Base-by-base conservation (phyloP, 306 rosid species). In the Styphnolobium japonicum region DNA sequence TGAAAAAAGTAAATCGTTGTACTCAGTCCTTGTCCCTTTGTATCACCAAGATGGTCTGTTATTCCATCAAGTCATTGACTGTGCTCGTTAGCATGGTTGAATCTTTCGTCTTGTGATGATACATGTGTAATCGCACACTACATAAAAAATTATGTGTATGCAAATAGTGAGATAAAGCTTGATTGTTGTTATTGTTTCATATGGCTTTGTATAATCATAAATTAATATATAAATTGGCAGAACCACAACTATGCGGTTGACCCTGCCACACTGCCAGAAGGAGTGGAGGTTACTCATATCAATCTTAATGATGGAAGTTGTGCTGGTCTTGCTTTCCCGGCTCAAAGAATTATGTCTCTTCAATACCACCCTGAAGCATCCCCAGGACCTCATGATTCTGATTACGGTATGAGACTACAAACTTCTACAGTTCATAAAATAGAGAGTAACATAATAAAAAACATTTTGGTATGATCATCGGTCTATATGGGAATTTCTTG, bases 361-460 rank as follows among this genome's bases (percentile, higher is more conserved):
- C 99, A 95, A 73, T 93, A 95, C 89, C 99, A 95, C 82, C 99
- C 99, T 23, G 97, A 95, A 90, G 99, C 99, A 49, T 95, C 99
- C 10, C 99, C 99, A 0, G 99, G 99, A 67, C 99, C 98, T 80
- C 99, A 95, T 78, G 99, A 95, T 88, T 93, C 98, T 6, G 99
- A 95, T 80, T 85, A 94, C 5, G 96, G 97, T 93, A 81, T 25
- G 66, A 25, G 18, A 81, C 31, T 52, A 36, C 19, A 19, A 10
- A 7, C n/a, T 27, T 36, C 21, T 7, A 25, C 40, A 21, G 12
- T 6, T 16, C 21, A 65, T 63, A 66, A 33, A 31, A 7, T 3
- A 27, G 1, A 16, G 2, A 11, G 9, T 11, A n/a, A n/a, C n/a
- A n/a, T n/a, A n/a, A n/a, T n/a, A n/a, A n/a, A n/a, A n/a, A n/a